Evolutionary conservation across 805 yeast genomes (phyloP), one percentile per base, ranked within the genome.

Genomic region (Yarrowia osloensis): DNA sequence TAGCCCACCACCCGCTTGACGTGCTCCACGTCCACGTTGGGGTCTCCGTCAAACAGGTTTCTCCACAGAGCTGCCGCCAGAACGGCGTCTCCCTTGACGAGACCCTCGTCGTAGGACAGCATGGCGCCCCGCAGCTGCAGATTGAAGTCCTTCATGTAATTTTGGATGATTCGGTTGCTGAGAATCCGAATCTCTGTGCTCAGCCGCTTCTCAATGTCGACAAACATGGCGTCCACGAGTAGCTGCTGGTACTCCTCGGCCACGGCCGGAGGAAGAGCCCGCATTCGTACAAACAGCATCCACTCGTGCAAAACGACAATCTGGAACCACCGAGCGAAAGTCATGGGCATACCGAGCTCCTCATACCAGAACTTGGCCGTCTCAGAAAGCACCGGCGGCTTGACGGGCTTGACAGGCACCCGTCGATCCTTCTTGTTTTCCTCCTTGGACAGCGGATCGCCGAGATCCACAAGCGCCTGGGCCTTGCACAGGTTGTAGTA

Each of bases 251-350:
- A 95, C 74, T 88, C 89, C 72, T 85, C 85, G 46, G 97, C 96
- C 75, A 90, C 87, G 73, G 91, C 88, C 76, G 88, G 88, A 0
- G 98, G 98, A 89, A 95, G 83, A 11, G 96, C 96, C 77, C 99
- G 86, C 97, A 95, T 93, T 75, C 99, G 87, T 19, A 90, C 97
- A 71, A 89, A 88, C 54, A 95, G 81, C 74, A 95, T 87, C 99
- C 99, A 95, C 68, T 90, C 86, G 77, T 95, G 99, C 71, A 95
- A 81, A 0, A 88, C 81, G 7, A 97, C 90, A 69, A 95, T 89
- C 78, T 94, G 98, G 77, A 88, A 94, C 97, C 97, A 94, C 77
- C 92, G 96, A n/a, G 94, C 86, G 74, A 94, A 93, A 0, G 98
- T 88, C 74, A 84, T 82, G 39, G 97, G 97, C 73, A 95, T 80